Evolutionary conservation across 495 filamentous ascomycete genomes (phyloP).

Genomic region (Aspergillus homomorphus): DNA sequence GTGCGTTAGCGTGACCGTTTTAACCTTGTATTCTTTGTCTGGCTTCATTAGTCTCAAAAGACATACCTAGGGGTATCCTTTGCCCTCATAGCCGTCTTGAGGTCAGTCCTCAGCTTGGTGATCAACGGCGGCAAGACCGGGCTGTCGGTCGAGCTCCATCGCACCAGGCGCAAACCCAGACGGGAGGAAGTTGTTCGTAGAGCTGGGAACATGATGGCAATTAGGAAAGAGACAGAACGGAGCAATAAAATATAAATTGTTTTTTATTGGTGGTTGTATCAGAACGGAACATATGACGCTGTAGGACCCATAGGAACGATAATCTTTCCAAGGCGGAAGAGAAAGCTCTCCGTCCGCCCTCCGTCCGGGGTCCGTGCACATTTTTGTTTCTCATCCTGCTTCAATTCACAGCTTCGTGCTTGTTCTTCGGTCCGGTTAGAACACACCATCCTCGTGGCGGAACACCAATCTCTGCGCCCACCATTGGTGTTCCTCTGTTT

Average conservation of each 20-base stretch:
- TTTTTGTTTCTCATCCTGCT: slow-evolving; percentile 34
- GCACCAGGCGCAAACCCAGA: slow-evolving; percentile 28
- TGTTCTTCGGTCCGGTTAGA: slow-evolving; percentile 15
- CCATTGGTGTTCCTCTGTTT: slow-evolving; percentile 15
- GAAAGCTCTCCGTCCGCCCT: slow-evolving; percentile 9
- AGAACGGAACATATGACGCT: not conserved
- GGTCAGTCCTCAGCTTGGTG: slow-evolving; percentile 51
- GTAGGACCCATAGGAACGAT: not conserved
- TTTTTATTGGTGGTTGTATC: not conserved
- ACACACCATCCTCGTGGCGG: slow-evolving; percentile 10
- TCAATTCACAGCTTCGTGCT: slow-evolving; percentile 3
- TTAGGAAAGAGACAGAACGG: not conserved
- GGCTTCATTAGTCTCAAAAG: not conserved
- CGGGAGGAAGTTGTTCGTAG: slow-evolving; percentile 26
- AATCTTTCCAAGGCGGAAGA: slow-evolving; percentile 22
- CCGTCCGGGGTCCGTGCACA: slow-evolving; percentile 29
- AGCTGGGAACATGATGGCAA: slow-evolving; percentile 28
- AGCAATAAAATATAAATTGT: not conserved
- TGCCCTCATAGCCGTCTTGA: slow-evolving; percentile 60
- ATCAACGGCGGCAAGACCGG: slow-evolving; percentile 45
- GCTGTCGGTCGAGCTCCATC: slow-evolving; percentile 43
- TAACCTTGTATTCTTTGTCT: not conserved
- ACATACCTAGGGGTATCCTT: slow-evolving; percentile 55
- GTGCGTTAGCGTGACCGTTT: slow-evolving; percentile 1
- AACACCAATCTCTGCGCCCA: slow-evolving; percentile 7